phyloP scores from a whole-genome alignment of 1,284 basidiomycete species.

The Limonomyces culmigenus region DNA sequence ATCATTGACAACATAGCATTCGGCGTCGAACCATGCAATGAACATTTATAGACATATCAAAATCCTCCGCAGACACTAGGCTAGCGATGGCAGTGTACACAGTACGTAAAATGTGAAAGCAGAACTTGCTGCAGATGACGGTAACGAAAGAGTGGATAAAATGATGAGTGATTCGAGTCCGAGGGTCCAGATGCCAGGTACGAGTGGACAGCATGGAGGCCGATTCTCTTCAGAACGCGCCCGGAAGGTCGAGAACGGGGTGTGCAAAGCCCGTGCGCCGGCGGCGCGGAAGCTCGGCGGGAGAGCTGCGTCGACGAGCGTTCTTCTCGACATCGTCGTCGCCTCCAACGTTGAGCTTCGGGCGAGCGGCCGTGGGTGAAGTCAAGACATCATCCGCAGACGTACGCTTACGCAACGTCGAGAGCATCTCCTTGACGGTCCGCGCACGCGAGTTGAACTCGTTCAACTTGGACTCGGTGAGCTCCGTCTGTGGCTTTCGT shows the following conservation, averaged over 20 bases:
- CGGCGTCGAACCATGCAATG: too few relatives aligned
- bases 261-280: constrained; percentile 18
- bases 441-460: constrained; percentile 34
- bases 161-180: too few relatives aligned
- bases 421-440: constrained; percentile 45
- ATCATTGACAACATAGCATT: too few relatives aligned
- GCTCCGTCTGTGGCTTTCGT: constrained; percentile 10
- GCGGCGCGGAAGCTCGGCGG: constrained; percentile 18
- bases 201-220: too few relatives aligned
- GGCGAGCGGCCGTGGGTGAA: constrained; percentile 12
- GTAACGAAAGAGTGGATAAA: too few relatives aligned
- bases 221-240: constrained; percentile 17
- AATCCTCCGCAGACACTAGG: too few relatives aligned
- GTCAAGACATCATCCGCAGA: constrained; percentile 6
- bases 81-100: constrained; percentile 1
- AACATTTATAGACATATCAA: too few relatives aligned
- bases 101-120: background rate
- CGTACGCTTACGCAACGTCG: constrained; percentile 28
- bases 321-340: constrained; percentile 15
- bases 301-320: constrained; percentile 19
- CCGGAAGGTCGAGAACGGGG: constrained; percentile 18
- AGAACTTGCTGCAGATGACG: background rate
- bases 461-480: constrained; percentile 35
- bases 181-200: too few relatives aligned
- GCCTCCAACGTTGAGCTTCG: constrained; percentile 9